Evolutionary conservation across 1,139 yeast genomes (phyloP), one percentile per base, ranked within the genome.

Genomic region (Pneumocystis murina): DNA sequence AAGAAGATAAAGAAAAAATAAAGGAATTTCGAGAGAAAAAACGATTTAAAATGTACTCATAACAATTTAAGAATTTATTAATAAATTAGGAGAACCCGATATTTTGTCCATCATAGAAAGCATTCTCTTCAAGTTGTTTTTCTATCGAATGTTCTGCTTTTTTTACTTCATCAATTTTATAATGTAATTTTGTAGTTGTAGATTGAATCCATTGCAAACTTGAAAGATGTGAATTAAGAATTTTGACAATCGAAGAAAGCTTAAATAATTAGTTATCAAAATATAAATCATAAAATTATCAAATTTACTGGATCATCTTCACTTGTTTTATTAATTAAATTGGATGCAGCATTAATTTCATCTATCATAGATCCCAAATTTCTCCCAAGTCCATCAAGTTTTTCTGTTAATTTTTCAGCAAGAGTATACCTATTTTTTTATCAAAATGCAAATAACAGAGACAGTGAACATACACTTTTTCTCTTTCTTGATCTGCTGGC

Each of bases 1-100:
- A 87, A 73, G 84, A 85, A 67, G 98, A 94, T 75, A 97, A 92
- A 77, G 92, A 85, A 70, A 84, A 84, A 74, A 88, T 94, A 63
- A 81, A 81, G 69, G 76, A 80, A 68, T 83, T 92, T 85, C 87
- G 81, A 72, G 91, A 87, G 69, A 85, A 83, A 78, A 85, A 86
- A 74, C 81, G 85, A 71, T 91, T 91, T 75, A 84, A 84, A 71
- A 98, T 98, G 1, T 92, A 89, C 73, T 85, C 74, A 70, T 33
- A 33, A 38, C n/a, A 40, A 38, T 39, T 60, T 41, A 16, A 33
- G n/a, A 35, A 33, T 39, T 54, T 54, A 38, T n/a, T 48, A 33
- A 20, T 20, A 48, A 12, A 48, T 48, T 48, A 48, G 17, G 55
- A 48, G 17, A 48, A 48, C n/a, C 55, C 33, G 7, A 24, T 48